phyloP scores from a whole-genome alignment of 306 rosid species.

The Cicer chorassanicum region DNA sequence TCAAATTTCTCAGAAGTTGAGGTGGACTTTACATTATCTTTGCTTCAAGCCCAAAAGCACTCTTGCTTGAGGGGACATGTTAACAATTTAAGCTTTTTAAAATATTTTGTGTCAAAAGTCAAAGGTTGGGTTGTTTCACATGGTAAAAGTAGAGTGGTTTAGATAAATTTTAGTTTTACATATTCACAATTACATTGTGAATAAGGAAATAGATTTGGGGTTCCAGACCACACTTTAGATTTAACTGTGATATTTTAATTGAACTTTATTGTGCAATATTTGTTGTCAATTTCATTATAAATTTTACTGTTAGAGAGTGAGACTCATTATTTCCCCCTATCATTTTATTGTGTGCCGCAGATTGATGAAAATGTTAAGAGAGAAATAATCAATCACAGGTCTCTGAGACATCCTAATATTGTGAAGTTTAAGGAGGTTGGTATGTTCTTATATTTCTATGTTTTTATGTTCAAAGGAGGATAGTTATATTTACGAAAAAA shows the following conservation, averaged over 20 bases:
- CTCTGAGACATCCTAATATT: constrained; percentile 89
- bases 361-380: constrained; percentile 92
- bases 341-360: constrained; percentile 53
- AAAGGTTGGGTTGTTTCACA: background rate
- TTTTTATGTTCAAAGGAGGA: background rate
- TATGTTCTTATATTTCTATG: constrained; percentile 7
- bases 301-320: background rate
- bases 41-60: background rate
- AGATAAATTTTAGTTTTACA: constrained; percentile 19
- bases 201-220: background rate
- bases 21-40: background rate
- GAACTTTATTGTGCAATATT: constrained; percentile 3
- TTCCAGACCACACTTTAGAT: constrained; percentile 7
- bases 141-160: constrained; percentile 12
- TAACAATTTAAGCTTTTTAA: background rate
- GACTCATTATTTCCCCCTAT: constrained; percentile 21
- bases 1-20: background rate
- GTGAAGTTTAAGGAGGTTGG: constrained; percentile 90
- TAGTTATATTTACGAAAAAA: constrained; percentile 5
- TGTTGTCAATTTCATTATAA: background rate
- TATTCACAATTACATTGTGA: constrained; percentile 8
- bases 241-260: background rate
- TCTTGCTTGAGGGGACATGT: background rate
- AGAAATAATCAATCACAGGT: constrained; percentile 93
- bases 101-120: background rate